A percentile compares a stretch with the other conserved stretches of the same genome.
These are phyloP conservation scores for Diaporthe capsici DNA, from an alignment of 2,329 filamentous ascomycete species.

Conservation along the genomic window DNA sequence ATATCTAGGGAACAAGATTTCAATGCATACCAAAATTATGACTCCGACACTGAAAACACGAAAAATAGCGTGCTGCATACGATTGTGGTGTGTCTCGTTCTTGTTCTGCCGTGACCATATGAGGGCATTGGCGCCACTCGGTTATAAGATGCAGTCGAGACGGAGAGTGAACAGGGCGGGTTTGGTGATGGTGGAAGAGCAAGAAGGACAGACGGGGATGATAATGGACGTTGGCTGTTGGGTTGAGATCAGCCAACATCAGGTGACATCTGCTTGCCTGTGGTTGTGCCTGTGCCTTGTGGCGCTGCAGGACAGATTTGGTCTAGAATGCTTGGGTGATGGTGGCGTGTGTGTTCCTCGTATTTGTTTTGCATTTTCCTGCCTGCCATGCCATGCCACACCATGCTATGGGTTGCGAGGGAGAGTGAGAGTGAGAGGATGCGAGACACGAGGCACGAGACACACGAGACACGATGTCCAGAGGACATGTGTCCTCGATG, in stretches of 20 bases:
- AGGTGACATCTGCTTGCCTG: neutral
- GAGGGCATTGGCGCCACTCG: neutral
- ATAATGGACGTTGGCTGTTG: neutral
- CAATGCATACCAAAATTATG: slow-evolving; percentile 16
- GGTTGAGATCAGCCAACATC: neutral
- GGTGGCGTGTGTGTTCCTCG: neutral
- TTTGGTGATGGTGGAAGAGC: no score
- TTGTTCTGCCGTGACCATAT: neutral
- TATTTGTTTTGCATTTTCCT: neutral
- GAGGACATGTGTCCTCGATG: slow-evolving; percentile 23
- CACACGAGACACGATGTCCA: slow-evolving; percentile 3
- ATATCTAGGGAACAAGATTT: neutral
- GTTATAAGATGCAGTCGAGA: neutral
- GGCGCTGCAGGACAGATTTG: neutral
- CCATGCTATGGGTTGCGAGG: neutral
- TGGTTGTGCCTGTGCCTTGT: neutral
- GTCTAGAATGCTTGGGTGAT: slow-evolving; percentile 5
- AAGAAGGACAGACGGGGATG: no score
- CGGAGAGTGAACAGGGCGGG: neutral
- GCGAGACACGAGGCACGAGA: slow-evolving; percentile 8
- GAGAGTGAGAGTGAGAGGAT: neutral
- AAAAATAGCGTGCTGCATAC: neutral
- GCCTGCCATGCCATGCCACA: neutral
- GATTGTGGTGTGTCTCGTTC: neutral
- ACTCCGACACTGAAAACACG: neutral